Evolutionary conservation across 805 yeast genomes (phyloP), one percentile per base, ranked within the genome.

Genomic region (Saccharomycopsis oosterbeekiorum): DNA sequence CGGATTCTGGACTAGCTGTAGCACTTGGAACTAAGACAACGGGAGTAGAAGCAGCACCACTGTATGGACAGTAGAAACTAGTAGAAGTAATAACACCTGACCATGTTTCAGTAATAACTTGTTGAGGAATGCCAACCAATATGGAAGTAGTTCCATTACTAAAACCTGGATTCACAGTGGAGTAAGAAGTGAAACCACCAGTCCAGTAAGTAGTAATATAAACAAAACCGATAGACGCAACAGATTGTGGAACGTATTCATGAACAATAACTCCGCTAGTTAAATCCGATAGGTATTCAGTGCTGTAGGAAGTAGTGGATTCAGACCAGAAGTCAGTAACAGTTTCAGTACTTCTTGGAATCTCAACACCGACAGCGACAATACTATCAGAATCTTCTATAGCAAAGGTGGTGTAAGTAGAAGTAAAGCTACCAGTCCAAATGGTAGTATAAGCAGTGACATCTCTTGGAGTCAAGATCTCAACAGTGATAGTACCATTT

Each of bases 51-150:
- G 59, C 41, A 29, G 37, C 36, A 10, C 47, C 47, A 12, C 12
- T 12, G 10, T 14, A 36, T 9, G 56, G 42, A 19, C 42, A 54
- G 21, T 54, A 54, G 40, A 9, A 36, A 54, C 24, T 55, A 29
- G 58, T 41, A 24, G 53, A 47, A 21, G 53, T 47, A 21, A 47
- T 34, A 24, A 24, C 24, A 47, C 53, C 53, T 10, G 34, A 4
- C 53, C 53, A 47, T 21, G 53, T 47, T 26, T 21, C 8, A 9
- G 53, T 47, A 47, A 47, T 24, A 10, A 47, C 34, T 21, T 47
- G 34, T 47, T 47, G 53, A 2, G 53, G 59, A 39, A 59, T 17
- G 5, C 55, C 47, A 9, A 62, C 65, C 5, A 66, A 56, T 29
- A 59, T 56, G 37, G 65, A 50, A 8, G 60, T 53, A 29, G 43